Evolutionary conservation across 2,329 filamentous ascomycete species (phyloP).

Genomic region (Neonectria punicea): DNA sequence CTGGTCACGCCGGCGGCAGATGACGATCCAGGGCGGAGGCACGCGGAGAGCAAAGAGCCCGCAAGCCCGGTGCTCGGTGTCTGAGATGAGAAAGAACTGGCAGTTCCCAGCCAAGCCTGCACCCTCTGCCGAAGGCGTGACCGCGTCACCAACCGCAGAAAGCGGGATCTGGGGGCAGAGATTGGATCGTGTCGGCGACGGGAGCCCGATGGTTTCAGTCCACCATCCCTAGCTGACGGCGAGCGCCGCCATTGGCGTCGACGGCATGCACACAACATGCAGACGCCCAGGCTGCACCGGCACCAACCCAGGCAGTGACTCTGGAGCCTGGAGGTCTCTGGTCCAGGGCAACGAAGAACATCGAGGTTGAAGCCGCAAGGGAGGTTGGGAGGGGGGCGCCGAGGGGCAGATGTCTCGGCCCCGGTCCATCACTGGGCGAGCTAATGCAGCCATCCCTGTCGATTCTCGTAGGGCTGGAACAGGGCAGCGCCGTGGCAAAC

Average conservation of each 20-base stretch:
- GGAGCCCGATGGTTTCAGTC: slow-evolving; percentile 12
- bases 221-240: slow-evolving; percentile 15
- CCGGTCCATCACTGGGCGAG: slow-evolving; percentile 36
- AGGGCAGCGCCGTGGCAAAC: slow-evolving; percentile 18
- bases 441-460: slow-evolving; percentile 38
- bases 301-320: slow-evolving; percentile 36
- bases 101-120: not conserved
- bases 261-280: slow-evolving; percentile 30
- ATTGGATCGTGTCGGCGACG: slow-evolving; percentile 1
- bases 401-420: slow-evolving; percentile 33
- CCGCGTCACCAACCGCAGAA: slow-evolving; percentile 2
- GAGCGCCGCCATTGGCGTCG: slow-evolving; percentile 31
- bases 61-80: not conserved
- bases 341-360: slow-evolving; percentile 39
- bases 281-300: slow-evolving; percentile 37
- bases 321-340: slow-evolving; percentile 39
- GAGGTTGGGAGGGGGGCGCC: slow-evolving; percentile 25
- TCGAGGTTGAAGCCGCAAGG: slow-evolving; percentile 29
- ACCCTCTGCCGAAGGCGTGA: not conserved
- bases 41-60: not conserved
- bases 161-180: slow-evolving; percentile 1
- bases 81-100: not conserved
- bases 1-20: not conserved
- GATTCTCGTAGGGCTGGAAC: slow-evolving; percentile 41
- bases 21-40: not conserved